These are phyloP conservation scores for Entomortierella lignicola DNA, from an alignment of 192 early-diverging fungal genomes.

Conservation along the genomic window DNA sequence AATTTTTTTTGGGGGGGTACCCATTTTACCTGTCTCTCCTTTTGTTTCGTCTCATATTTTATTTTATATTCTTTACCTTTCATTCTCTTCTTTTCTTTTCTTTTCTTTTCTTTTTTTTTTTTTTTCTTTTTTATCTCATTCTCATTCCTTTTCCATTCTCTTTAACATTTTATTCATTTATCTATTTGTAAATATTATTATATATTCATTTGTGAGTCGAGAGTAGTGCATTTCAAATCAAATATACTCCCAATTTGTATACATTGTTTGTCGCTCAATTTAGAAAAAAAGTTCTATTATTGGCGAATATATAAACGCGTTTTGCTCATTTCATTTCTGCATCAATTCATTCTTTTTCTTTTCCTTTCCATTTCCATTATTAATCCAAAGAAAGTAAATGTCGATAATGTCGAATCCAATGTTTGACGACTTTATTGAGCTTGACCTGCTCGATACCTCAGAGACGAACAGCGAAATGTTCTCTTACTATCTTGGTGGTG, in stretches of 20 bases:
- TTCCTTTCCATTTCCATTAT: background rate
- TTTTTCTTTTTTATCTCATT: slow-evolving; percentile 4
- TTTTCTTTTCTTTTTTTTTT: background rate
- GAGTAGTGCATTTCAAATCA: background rate
- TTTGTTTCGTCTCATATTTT: slow-evolving; percentile 10
- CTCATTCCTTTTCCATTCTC: background rate
- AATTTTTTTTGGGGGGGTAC: no score
- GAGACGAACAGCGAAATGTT: slow-evolving; percentile 42
- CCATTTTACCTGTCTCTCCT: background rate
- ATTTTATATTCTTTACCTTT: background rate
- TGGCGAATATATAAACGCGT: background rate
- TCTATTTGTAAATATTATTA: background rate
- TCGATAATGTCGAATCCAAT: slow-evolving; percentile 34
- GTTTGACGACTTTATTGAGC: slow-evolving; percentile 52
- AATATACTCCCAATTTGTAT: background rate
- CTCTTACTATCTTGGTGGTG: slow-evolving; percentile 30
- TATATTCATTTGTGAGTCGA: background rate
- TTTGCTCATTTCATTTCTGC: background rate
- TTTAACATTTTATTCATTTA: background rate
- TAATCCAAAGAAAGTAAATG: background rate
- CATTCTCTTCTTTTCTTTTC: background rate
- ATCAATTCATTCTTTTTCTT: slow-evolving; percentile 4
- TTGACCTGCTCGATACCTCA: slow-evolving; percentile 40
- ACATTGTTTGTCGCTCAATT: background rate
- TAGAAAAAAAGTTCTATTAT: background rate